These are phyloP conservation scores for Coemansia sp. DNA, from an alignment of 192 early-diverging fungal genomes.

Conservation along the genomic window DNA sequence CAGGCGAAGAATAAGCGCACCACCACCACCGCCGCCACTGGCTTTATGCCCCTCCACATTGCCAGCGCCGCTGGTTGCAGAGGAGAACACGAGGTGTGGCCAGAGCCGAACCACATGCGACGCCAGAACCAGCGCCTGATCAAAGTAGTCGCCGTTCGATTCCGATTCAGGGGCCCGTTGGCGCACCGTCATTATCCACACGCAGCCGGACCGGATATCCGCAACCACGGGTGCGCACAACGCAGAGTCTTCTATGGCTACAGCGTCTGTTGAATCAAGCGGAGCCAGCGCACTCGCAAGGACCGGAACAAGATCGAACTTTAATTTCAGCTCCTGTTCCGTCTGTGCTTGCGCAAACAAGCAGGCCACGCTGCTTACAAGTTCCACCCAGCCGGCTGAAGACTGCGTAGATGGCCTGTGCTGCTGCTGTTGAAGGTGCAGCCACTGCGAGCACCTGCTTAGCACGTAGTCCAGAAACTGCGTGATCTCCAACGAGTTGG, in stretches of 20 bases:
- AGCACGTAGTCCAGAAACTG: conserved; percentile 33
- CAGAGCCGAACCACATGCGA: conserved; percentile 44
- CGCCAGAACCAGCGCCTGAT: conserved; percentile 44
- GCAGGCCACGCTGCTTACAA: conserved; percentile 1
- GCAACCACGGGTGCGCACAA: conserved; percentile 10
- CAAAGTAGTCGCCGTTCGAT: conserved; percentile 25
- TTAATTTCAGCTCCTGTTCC: background rate
- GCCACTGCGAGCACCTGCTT: conserved; percentile 25
- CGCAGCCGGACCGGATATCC: conserved; percentile 28
- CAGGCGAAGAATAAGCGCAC: conserved; percentile 33
- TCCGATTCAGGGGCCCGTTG: conserved; percentile 20
- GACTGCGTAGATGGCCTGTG: background rate
- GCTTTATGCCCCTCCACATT: background rate
- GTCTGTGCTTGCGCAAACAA: conserved; percentile 10
- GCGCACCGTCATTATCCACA: conserved; percentile 15
- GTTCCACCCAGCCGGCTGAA: conserved; percentile 19
- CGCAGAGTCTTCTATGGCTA: background rate
- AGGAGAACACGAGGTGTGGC: conserved; percentile 23
- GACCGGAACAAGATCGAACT: conserved; percentile 32
- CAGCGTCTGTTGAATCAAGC: conserved; percentile 17
- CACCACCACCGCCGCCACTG: no score
- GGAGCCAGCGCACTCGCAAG: conserved; percentile 42
- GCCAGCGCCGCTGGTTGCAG: background rate
- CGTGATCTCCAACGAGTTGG: conserved; percentile 4
- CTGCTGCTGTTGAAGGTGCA: conserved; percentile 3